phyloP scores from a whole-genome alignment of 169 alveolate species.

The Plasmodium cynomolgi region DNA sequence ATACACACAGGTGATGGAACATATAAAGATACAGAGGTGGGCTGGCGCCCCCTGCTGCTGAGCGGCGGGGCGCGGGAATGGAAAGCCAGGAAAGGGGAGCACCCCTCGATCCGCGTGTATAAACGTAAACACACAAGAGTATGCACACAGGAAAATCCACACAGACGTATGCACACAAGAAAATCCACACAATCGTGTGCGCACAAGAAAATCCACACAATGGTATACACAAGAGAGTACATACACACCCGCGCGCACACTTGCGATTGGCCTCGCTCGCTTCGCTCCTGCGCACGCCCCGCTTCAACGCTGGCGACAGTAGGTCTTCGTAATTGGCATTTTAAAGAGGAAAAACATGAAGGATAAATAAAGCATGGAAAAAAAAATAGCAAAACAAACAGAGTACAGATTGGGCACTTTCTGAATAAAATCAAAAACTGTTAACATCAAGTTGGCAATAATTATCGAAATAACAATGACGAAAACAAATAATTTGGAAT shows the following conservation, averaged over 20 bases:
- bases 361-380: conserved; percentile 19
- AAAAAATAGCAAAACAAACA: neutral
- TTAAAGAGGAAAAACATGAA: conserved; percentile 28
- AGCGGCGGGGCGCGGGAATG: neutral
- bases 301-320: neutral
- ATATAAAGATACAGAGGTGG: neutral
- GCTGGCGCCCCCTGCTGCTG: neutral
- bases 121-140: neutral
- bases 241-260: neutral
- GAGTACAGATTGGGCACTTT: neutral
- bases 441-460: conserved; percentile 33
- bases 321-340: conserved; percentile 52
- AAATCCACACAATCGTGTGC: too few species aligned
- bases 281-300: neutral
- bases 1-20: neutral
- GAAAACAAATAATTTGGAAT: conserved; percentile 24
- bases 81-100: neutral
- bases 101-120: neutral
- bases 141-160: neutral
- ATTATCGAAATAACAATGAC: conserved; percentile 54
- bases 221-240: neutral
- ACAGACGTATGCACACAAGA: neutral
- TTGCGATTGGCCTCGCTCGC: neutral
- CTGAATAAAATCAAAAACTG: conserved; percentile 36
- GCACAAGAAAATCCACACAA: too few species aligned